phyloP scores from a whole-genome alignment of 768 basidiomycete genomes.

The Xanthoconium stramineum region DNA sequence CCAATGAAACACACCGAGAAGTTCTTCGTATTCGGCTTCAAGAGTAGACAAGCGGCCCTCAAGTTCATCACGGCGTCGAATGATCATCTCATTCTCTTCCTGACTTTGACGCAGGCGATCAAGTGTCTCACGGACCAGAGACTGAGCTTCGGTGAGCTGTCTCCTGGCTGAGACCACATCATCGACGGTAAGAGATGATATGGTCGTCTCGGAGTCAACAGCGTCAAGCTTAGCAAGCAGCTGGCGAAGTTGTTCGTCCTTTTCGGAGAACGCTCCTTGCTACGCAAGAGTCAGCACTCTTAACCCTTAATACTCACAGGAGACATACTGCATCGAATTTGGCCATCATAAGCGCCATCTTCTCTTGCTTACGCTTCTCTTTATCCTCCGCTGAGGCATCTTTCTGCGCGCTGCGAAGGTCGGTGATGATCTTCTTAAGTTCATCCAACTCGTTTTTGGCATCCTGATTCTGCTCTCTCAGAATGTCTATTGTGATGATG shows the following conservation, averaged over 20 bases:
- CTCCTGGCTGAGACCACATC: conserved; percentile 81
- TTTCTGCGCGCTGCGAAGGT: conserved; percentile 78
- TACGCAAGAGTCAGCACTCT: conserved; percentile 27
- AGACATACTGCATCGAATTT: conserved; percentile 88
- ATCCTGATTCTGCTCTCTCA: conserved; percentile 92
- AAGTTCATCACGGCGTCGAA: conserved; percentile 80
- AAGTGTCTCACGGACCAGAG: conserved; percentile 79
- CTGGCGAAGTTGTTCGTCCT: conserved; percentile 88
- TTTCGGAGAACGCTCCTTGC: conserved; percentile 95
- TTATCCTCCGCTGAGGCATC: conserved; percentile 91
- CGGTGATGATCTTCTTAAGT: conserved; percentile 72
- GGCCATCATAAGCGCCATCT: conserved; percentile 99
- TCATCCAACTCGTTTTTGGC: conserved; percentile 87
- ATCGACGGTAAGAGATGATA: conserved; percentile 61
- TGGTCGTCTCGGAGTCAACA: conserved; percentile 59
- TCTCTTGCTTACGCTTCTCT: conserved; percentile 98
- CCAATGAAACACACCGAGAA: conserved; percentile 64
- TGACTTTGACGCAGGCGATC: conserved; percentile 87
- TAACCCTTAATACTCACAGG: background rate
- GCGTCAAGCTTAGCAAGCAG: conserved; percentile 81
- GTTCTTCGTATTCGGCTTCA: conserved; percentile 95
- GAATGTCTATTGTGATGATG: conserved; percentile 86
- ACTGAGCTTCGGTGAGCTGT: conserved; percentile 87
- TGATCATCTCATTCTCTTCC: conserved; percentile 87
- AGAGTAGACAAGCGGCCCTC: conserved; percentile 76